Base-by-base conservation (phyloP, 2,329 filamentous ascomycete species). In the Venturia aucupariae region DNA sequence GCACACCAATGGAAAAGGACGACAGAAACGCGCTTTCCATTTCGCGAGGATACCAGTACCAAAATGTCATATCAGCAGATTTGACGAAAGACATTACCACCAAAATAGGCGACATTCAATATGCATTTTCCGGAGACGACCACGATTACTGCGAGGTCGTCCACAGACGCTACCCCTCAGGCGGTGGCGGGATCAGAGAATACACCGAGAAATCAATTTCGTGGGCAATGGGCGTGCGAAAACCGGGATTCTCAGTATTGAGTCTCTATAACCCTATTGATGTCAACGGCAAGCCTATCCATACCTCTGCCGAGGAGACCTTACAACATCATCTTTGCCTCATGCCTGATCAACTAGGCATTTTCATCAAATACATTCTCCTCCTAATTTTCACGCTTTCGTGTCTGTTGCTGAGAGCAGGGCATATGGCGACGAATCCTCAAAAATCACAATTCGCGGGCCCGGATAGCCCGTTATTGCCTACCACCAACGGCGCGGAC, bases 131-230 rank as follows among this genome's bases (percentile, higher is more conserved):
- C 0, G 94, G 94, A 13, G 94, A 99, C 70, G 94, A 99, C 72
- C 94, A 99, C 77, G 94, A 99, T 77, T 97, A 97, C 77, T 99
- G 94, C 77, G 92, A 96, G 71, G 78, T 97, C 7, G 82, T 87
- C 0, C 94, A 99, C 75, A 85, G 86, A 2, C 81, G 84, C 22
- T 85, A 87, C 66, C 78, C 80, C 0, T 82, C 81, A 5, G 83
- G 81, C 32, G 84, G 88, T 39, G 81, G 80, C 60, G 78, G 77
- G 6, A 79, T 84, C 30, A 75, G 76, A 30, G 94, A 99, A 74
- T 95, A 97, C 68, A 99, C 94, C 0, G 92, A 97, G 70, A 99
- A 99, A 78, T 92, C 89, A 71, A 86, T 95, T 69, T 95, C 88
- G 71, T 96, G 93, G 91, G 92, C 91, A 22, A 97, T 97, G 94